Base-by-base conservation (phyloP, 164 flowering plant species). In the Houttuynia cordata region DNA sequence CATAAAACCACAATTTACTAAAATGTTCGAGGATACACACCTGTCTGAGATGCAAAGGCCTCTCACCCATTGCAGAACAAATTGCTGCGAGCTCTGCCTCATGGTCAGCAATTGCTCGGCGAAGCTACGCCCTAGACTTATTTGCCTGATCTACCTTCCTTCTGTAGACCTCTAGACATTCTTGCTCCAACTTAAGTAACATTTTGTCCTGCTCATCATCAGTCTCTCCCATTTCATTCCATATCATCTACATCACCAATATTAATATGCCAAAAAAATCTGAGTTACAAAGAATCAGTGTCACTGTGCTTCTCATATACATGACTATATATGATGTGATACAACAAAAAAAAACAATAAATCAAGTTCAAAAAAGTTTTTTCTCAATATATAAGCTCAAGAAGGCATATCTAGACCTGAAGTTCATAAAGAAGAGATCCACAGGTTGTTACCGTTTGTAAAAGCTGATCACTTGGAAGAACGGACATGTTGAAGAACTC, bases 151-250 rank as follows among this genome's bases (percentile, higher is more conserved):
- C 88, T 42, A 90, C 87, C 67, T 80, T 87, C 62, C 80, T 79
- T 69, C 78, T 75, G 62, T 87, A 90, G 20, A 77, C 84, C 51
- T 79, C 86, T 14, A 90, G 62, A 67, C 97, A 90, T 72, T 81
- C 85, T 73, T 75, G 77, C 72, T 90, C 94, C 59, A 90, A 72
- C 58, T 85, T 81, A 51, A 70, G 62, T 14, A 90, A 66, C 84
- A 79, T 77, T 52, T 61, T 72, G 65, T 90, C 90, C 72, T 81
- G 81, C 41, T 82, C 81, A 49, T 21, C 59, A n/a, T 79, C 82
- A 39, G 83, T 7, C 67, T 85, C 90, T 37, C 97, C 97, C 62
- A 89, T 76, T 75, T 89, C 97, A 81, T 85, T 80, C 97, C 97
- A 89, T 64, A 89, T 83, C 67, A 67, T 76, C 94, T 86, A 47